A percentile compares a stretch with the other conserved stretches of the same genome.
These are phyloP conservation scores for Cichorium intybus DNA, from an alignment of 140 eudicot species.

Conservation along the genomic window DNA sequence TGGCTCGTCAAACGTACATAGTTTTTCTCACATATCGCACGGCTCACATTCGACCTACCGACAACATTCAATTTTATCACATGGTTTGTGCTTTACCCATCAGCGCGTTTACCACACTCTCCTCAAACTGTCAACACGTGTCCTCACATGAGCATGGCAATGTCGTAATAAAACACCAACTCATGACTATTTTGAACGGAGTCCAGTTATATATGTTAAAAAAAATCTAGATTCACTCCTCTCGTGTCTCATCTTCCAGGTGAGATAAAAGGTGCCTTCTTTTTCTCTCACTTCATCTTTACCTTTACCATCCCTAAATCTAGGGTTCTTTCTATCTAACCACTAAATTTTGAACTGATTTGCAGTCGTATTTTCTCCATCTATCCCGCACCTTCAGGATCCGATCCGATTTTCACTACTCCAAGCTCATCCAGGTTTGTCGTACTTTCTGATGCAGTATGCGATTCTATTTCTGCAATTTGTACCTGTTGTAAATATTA, in stretches of 20 bases:
- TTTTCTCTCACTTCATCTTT: constrained; percentile 10
- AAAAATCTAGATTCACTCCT: constrained; percentile 23
- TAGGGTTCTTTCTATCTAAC: constrained; percentile 36
- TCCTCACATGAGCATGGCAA: constrained; percentile 22
- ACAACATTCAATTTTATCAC: constrained; percentile 29
- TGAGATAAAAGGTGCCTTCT: constrained; percentile 32
- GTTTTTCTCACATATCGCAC: constrained; percentile 1
- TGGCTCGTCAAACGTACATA: neutral
- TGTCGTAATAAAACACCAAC: constrained; percentile 1
- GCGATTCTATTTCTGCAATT: neutral
- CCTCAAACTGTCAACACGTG: constrained; percentile 12
- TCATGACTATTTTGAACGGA: neutral
- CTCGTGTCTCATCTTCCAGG: constrained; percentile 32
- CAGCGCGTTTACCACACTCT: constrained; percentile 11
- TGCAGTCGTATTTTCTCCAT: constrained; percentile 5
- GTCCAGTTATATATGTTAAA: constrained; percentile 11
- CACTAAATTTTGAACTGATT: constrained; percentile 9
- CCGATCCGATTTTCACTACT: constrained; percentile 14
- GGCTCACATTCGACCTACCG: constrained; percentile 26
- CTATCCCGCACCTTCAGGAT: constrained; percentile 1
- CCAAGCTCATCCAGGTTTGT: constrained; percentile 33
- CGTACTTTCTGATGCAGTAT: neutral
- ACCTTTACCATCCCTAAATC: constrained; percentile 47
- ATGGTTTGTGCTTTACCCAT: neutral
- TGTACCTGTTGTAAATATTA: neutral